phyloP scores from a whole-genome alignment of 1,284 basidiomycete species.

The Anthracocystis walkeri region DNA sequence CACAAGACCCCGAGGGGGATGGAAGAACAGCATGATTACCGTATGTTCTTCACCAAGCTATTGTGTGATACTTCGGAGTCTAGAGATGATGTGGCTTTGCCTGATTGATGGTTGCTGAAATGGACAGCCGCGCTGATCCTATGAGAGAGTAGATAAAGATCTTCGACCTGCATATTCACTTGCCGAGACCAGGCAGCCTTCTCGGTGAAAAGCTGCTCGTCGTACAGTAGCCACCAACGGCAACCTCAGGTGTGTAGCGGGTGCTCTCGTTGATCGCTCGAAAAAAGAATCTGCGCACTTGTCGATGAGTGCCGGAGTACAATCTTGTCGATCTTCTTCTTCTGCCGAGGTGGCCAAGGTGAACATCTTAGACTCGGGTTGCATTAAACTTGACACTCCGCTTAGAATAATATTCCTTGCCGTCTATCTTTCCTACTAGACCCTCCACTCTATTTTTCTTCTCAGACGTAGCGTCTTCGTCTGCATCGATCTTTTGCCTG shows the following conservation, averaged over 20 bases:
- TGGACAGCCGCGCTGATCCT: background rate
- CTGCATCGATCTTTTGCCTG: too few relatives aligned
- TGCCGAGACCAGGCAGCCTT: conserved; percentile 5
- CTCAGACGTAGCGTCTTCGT: too few relatives aligned
- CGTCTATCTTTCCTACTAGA: too few relatives aligned
- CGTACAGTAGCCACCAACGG: too few relatives aligned
- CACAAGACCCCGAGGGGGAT: conserved; percentile 9
- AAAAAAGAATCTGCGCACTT: too few relatives aligned
- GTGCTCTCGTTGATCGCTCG: background rate
- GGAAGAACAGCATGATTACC: background rate
- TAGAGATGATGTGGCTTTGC: background rate
- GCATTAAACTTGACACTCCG: too few relatives aligned
- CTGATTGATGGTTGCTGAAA: too few relatives aligned
- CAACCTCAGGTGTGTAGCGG: background rate
- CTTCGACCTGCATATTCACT: conserved; percentile 11
- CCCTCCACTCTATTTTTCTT: too few relatives aligned
- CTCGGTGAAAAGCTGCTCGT: too few relatives aligned
- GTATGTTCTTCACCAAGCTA: background rate
- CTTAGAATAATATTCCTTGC: too few relatives aligned
- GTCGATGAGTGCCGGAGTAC: too few relatives aligned
- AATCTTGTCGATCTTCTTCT: background rate
- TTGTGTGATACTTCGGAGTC: background rate
- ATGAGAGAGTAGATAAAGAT: background rate
- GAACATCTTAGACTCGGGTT: too few relatives aligned
- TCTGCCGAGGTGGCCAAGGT: background rate